Evolutionary conservation across 208 protist species (phyloP).

Genomic region (Entamoeba dispar): DNA sequence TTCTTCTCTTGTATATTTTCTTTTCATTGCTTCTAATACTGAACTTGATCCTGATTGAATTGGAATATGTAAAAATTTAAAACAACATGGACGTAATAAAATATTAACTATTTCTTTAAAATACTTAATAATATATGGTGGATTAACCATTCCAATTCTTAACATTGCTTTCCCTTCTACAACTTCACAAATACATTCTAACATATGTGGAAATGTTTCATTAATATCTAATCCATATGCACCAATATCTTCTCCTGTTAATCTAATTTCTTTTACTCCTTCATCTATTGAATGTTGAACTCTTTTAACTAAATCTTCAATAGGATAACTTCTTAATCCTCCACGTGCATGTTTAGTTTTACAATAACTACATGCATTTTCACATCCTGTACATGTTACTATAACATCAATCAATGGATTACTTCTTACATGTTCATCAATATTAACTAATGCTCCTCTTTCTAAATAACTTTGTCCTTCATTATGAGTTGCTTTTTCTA

Average conservation of each 20-base stretch:
- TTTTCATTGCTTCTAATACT: slow-evolving; percentile 3
- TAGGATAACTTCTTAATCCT: neutral
- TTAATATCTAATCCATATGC: slow-evolving; percentile 15
- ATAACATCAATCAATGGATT: slow-evolving; percentile 8
- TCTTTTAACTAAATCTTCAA: neutral
- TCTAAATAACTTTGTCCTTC: neutral
- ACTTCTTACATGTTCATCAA: neutral
- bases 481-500: neutral
- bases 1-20: neutral
- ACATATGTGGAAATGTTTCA: neutral
- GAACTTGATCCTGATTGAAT: slow-evolving; percentile 12
- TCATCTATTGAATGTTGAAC: neutral
- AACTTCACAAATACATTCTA: neutral
- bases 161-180: neutral
- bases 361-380: slow-evolving; percentile 11
- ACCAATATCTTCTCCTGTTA: slow-evolving; percentile 15
- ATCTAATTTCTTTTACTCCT: slow-evolving; percentile 5
- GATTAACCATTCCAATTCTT: slow-evolving; percentile 8
- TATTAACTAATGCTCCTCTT: neutral
- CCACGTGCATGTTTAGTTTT: slow-evolving; percentile 9
- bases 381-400: slow-evolving; percentile 1
- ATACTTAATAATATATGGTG: slow-evolving; percentile 6
- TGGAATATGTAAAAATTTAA: slow-evolving; percentile 16
- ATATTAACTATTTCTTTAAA: neutral
- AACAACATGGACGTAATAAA: neutral